Evolutionary conservation across 139 green algal genomes (phyloP).

Genomic region (Chlamydomonas incerta): DNA sequence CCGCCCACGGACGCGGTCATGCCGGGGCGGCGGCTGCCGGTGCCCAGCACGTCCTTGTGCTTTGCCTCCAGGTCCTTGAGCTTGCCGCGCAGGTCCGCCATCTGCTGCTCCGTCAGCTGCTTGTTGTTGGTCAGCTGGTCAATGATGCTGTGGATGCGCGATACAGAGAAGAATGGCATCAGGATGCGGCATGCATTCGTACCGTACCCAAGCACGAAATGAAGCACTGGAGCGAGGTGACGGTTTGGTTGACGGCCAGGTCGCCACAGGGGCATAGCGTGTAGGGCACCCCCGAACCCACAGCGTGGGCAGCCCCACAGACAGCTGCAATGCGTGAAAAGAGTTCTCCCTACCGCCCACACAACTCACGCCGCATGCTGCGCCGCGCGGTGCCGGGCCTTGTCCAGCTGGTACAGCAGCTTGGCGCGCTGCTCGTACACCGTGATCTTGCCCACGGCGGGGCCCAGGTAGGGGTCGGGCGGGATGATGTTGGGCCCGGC

Average conservation of each 20-base stretch:
- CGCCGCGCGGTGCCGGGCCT: constrained; percentile 55
- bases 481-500: background rate
- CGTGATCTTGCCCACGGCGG: constrained; percentile 49
- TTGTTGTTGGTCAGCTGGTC: constrained; percentile 55
- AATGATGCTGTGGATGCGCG: constrained; percentile 44
- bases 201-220: too few relatives aligned
- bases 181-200: too few relatives aligned
- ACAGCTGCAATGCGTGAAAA: too few relatives aligned
- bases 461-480: constrained; percentile 40
- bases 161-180: too few relatives aligned
- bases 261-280: too few relatives aligned
- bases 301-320: too few relatives aligned
- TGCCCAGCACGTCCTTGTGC: constrained; percentile 26
- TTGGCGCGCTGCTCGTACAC: constrained; percentile 69
- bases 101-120: constrained; percentile 47
- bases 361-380: constrained; percentile 45
- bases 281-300: too few relatives aligned
- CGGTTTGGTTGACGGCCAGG: too few relatives aligned
- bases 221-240: too few relatives aligned
- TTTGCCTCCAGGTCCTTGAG: constrained; percentile 42
- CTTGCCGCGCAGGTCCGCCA: constrained; percentile 33
- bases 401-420: constrained; percentile 69
- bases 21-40: background rate
- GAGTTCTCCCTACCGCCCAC: too few relatives aligned
- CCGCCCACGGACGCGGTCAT: constrained; percentile 13